Conservation (phyloP, 2,329 filamentous ascomycete genomes). For the Neopestalotiopsis rosae region DNA sequence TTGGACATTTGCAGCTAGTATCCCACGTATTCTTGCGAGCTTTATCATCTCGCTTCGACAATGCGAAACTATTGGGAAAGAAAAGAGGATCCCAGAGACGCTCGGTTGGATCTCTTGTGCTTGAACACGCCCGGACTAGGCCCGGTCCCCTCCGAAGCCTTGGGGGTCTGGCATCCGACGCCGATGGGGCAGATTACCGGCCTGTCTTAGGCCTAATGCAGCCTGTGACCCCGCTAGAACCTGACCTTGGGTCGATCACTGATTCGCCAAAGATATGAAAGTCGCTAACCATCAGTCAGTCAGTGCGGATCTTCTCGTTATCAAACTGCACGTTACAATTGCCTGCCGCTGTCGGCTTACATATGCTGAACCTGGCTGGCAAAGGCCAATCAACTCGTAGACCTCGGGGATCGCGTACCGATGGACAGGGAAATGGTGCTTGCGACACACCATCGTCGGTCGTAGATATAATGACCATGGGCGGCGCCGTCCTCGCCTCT, state of each 20-base stretch:
- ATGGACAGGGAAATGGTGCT: background rate
- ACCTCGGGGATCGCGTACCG: background rate
- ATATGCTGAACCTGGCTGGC: background rate
- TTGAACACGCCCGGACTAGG: background rate
- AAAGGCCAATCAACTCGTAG: background rate
- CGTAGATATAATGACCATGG: slow-evolving; percentile 10
- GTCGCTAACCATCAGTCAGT: slow-evolving; percentile 4
- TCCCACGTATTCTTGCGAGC: background rate
- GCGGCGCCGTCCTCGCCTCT: background rate
- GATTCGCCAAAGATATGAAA: slow-evolving; percentile 15
- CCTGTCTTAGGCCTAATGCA: background rate
- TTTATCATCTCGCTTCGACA: background rate
- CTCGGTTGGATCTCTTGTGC: background rate
- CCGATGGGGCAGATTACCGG: slow-evolving; percentile 1
- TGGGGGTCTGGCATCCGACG: background rate
- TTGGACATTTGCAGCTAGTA: background rate
- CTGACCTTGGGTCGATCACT: slow-evolving; percentile 1
- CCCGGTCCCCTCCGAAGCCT: background rate
- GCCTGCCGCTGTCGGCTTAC: slow-evolving; percentile 1
- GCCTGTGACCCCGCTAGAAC: background rate
- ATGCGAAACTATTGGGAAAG: slow-evolving; percentile 2
- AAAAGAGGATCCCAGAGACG: background rate
- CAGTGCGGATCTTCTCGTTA: background rate
- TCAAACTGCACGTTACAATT: background rate
- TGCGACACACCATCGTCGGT: background rate